phyloP scores from a whole-genome alignment of 2,329 filamentous ascomycete genomes.

The Fusarium ramigenum region DNA sequence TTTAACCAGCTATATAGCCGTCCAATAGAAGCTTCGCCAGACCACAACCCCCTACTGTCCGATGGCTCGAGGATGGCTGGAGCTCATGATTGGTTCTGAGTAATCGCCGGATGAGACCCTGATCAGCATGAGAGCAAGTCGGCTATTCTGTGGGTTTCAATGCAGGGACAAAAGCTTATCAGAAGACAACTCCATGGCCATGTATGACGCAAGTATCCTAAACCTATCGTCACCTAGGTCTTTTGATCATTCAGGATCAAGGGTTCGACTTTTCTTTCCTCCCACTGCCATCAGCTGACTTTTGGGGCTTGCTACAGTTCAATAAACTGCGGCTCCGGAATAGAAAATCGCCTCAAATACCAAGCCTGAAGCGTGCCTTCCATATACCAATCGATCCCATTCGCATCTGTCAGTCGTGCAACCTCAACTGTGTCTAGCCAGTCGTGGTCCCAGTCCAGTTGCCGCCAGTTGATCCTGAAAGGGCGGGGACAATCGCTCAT shows the following conservation, averaged over 20 bases:
- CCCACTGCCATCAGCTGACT: background rate
- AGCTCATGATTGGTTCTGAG: background rate
- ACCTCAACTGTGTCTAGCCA: background rate
- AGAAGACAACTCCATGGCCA: background rate
- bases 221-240: no score
- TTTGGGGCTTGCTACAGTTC: background rate
- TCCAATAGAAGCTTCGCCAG: background rate
- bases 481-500: background rate
- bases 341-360: background rate
- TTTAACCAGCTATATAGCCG: slow-evolving; percentile 24
- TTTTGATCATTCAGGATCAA: background rate
- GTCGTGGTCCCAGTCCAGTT: background rate
- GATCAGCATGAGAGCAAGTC: background rate
- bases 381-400: background rate
- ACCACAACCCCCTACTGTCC: accelerated
- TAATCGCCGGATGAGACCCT: background rate
- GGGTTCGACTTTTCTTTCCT: background rate
- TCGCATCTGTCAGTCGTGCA: background rate
- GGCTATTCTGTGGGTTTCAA: background rate
- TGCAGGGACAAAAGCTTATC: background rate
- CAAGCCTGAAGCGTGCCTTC: background rate
- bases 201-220: background rate
- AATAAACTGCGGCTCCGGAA: background rate
- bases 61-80: background rate
- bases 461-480: background rate